Evolutionary conservation across 257 asterid genomes (phyloP).

Genomic region (Solanum ossicruentum): DNA sequence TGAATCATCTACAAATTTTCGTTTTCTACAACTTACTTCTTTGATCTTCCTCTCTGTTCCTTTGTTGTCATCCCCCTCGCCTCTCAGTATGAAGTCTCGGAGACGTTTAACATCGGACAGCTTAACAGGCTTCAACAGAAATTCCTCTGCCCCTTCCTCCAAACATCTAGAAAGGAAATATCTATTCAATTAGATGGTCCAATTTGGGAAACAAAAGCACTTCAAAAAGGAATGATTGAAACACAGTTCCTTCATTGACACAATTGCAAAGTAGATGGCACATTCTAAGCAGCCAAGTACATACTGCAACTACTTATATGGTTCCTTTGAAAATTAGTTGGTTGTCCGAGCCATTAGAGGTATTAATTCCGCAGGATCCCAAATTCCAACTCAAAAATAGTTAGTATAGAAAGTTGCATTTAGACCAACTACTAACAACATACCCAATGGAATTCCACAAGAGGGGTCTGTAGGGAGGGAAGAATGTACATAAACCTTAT

Average conservation of each 20-base stretch:
- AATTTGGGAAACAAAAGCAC: background rate
- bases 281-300: background rate
- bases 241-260: too few species aligned
- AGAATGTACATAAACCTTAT: too few species aligned
- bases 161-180: slow-evolving; percentile 31
- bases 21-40: slow-evolving; percentile 21
- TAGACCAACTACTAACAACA: too few species aligned
- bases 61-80: slow-evolving; percentile 8
- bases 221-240: background rate
- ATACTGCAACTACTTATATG: background rate
- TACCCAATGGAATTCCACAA: too few species aligned
- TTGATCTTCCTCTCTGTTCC: background rate
- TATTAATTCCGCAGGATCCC: background rate
- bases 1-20: slow-evolving; percentile 23
- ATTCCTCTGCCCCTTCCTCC: slow-evolving; percentile 87
- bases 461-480: too few species aligned
- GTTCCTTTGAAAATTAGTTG: background rate
- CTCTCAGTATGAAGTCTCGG: slow-evolving; percentile 33
- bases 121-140: slow-evolving; percentile 74
- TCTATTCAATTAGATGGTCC: background rate
- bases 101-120: slow-evolving; percentile 62
- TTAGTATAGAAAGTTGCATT: too few species aligned
- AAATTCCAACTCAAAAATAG: too few species aligned
- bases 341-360: background rate
- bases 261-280: background rate